These are phyloP conservation scores for Helianthus tuberosus DNA, from an alignment of 129 eudicot genomes.

Conservation along the genomic window DNA sequence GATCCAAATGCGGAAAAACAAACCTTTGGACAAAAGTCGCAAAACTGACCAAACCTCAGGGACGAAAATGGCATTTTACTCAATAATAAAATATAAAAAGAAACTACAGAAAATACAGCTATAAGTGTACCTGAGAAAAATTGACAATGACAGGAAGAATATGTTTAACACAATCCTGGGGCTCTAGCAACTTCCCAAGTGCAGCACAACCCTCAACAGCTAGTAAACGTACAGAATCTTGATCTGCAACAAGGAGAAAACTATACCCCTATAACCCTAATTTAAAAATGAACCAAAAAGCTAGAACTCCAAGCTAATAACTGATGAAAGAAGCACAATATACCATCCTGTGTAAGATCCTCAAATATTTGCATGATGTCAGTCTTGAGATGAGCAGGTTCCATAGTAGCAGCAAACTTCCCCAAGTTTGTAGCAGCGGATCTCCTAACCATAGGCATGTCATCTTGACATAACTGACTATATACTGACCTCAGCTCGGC, in stretches of 20 bases:
- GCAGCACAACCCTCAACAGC: constrained; percentile 11
- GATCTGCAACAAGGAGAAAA: not conserved
- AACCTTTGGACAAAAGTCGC: no score
- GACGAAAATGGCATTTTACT: no score
- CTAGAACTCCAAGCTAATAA: not conserved
- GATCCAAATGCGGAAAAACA: no score
- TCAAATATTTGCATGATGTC: constrained; percentile 94
- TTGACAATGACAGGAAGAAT: constrained; percentile 17
- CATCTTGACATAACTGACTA: constrained; percentile 90
- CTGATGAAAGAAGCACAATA: not conserved
- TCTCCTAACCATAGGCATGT: constrained; percentile 98
- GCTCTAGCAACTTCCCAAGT: constrained; percentile 13
- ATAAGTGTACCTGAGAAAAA: constrained; percentile 4
- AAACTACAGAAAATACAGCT: not conserved
- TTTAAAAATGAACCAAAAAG: not conserved
- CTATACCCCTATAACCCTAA: not conserved
- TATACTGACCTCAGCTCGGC: constrained; percentile 80
- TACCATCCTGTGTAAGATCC: constrained; percentile 95
- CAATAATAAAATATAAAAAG: not conserved
- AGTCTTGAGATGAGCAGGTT: constrained; percentile 79
- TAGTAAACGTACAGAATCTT: not conserved
- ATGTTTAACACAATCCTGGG: constrained; percentile 10
- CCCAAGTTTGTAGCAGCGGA: constrained; percentile 93
- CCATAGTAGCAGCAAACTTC: constrained; percentile 92
- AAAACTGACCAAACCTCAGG: no score